phyloP scores from a whole-genome alignment of 2,329 filamentous ascomycete species.

The Xylaria sp. region DNA sequence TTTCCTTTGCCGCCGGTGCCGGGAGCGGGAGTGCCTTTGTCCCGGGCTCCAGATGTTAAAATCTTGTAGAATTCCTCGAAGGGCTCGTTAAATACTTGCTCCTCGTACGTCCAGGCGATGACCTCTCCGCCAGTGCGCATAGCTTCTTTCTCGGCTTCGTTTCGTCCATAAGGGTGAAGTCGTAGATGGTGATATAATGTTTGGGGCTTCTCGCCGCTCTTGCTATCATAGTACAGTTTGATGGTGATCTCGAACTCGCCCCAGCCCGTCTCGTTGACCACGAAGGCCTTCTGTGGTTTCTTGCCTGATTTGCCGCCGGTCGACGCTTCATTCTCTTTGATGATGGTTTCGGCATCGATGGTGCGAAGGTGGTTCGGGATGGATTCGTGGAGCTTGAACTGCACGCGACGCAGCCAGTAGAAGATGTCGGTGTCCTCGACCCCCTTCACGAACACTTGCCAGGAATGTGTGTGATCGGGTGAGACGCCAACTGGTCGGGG shows the following conservation, averaged over 20 bases:
- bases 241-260: conserved; percentile 98
- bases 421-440: conserved; percentile 90
- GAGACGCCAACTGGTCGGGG: conserved; percentile 82
- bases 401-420: conserved; percentile 95
- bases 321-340: conserved; percentile 46
- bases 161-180: conserved; percentile 88
- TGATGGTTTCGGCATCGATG: conserved; percentile 54
- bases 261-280: conserved; percentile 94
- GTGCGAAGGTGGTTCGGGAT: conserved; percentile 91
- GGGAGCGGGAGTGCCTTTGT: conserved; percentile 55
- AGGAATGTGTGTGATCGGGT: conserved; percentile 94
- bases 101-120: conserved; percentile 85
- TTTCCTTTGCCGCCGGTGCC: conserved; percentile 64
- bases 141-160: conserved; percentile 75
- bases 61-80: conserved; percentile 92
- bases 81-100: conserved; percentile 97
- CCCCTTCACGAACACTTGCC: conserved; percentile 93
- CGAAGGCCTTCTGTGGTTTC: conserved; percentile 67
- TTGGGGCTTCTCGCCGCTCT: conserved; percentile 91
- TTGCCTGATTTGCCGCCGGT: conserved; percentile 52
- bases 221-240: conserved; percentile 90
- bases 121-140: conserved; percentile 73
- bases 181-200: conserved; percentile 94
- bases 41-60: conserved; percentile 77
- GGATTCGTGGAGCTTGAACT: conserved; percentile 98